Evolutionary conservation across 2,329 filamentous ascomycete genomes (phyloP).

Genomic region (Fusarium caatingaense): DNA sequence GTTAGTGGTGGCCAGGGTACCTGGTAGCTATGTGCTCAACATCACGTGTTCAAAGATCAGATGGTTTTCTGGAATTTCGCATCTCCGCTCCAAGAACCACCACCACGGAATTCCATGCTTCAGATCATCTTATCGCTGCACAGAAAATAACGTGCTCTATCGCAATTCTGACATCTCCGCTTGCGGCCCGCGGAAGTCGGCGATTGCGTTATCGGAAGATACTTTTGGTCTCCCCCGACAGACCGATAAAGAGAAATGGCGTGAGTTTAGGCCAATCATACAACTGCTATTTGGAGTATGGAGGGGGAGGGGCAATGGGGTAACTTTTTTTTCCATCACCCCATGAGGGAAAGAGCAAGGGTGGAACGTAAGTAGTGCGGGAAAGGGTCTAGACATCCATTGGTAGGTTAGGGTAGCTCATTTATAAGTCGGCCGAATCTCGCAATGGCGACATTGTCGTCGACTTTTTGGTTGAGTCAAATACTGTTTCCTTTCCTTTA

Average conservation of each 20-base stretch:
- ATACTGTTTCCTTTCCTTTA: background rate
- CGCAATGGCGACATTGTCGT: conserved; percentile 20
- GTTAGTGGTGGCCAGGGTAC: background rate
- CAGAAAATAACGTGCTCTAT: conserved; percentile 29
- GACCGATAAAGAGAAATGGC: conserved; percentile 49
- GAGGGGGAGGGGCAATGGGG: conserved; percentile 38
- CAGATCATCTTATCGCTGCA: conserved; percentile 15
- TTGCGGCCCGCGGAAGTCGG: conserved; percentile 48
- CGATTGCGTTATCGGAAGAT: conserved; percentile 32
- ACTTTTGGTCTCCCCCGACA: conserved; percentile 37
- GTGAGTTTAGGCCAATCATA: conserved; percentile 49
- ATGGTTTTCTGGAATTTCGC: conserved; percentile 19
- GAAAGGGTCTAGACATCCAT: conserved; percentile 9
- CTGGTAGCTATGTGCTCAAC: background rate
- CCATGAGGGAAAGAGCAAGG: conserved; percentile 23
- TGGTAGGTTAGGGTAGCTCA: conserved; percentile 10
- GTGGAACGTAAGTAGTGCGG: background rate
- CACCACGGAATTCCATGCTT: conserved; percentile 14
- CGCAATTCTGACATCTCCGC: conserved; percentile 43
- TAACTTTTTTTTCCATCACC: conserved; percentile 29
- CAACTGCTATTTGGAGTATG: conserved; percentile 35
- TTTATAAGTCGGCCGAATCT: conserved; percentile 37
- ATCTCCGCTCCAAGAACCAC: conserved; percentile 38
- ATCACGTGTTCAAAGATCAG: conserved; percentile 11
- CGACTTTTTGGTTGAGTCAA: background rate